Evolutionary conservation across 2,329 filamentous ascomycete genomes (phyloP).

Genomic region (Setomelanomma holmii): DNA sequence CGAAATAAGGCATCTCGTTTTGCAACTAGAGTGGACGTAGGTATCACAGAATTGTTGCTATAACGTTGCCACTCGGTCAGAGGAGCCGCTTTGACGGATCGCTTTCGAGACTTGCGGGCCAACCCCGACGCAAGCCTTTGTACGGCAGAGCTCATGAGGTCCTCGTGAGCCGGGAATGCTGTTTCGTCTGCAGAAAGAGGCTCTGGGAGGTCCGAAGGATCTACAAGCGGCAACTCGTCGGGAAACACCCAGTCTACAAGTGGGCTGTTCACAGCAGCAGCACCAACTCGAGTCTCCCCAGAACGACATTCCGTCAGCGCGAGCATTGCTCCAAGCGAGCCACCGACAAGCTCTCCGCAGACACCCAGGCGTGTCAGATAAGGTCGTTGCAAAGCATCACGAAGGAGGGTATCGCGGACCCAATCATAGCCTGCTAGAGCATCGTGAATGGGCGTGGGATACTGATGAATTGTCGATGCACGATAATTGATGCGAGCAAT

Average conservation of each 20-base stretch:
- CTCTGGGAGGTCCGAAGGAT: conserved; percentile 34
- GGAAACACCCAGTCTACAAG: conserved; percentile 58
- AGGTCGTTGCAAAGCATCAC: conserved; percentile 24
- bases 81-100: conserved; percentile 23
- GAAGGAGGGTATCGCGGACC: conserved; percentile 49
- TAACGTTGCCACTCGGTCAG: conserved; percentile 37
- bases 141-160: conserved; percentile 27
- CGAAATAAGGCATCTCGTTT: conserved; percentile 51
- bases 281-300: conserved; percentile 51
- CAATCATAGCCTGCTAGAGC: conserved; percentile 57
- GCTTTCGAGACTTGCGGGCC: conserved; percentile 19
- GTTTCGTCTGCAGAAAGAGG: conserved; percentile 40
- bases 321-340: conserved; percentile 56
- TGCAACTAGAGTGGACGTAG: conserved; percentile 35
- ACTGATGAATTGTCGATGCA: conserved; percentile 44
- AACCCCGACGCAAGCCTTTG: not conserved
- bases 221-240: conserved; percentile 35
- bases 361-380: conserved; percentile 50
- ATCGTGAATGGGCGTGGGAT: conserved; percentile 57
- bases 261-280: conserved; percentile 56
- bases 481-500: conserved; percentile 57
- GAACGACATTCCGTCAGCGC: conserved; percentile 58
- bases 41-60: conserved; percentile 35
- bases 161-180: conserved; percentile 37
- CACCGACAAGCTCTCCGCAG: conserved; percentile 58